phyloP scores from a whole-genome alignment of 2,329 filamentous ascomycete species.

The Aspergillus sp. region DNA sequence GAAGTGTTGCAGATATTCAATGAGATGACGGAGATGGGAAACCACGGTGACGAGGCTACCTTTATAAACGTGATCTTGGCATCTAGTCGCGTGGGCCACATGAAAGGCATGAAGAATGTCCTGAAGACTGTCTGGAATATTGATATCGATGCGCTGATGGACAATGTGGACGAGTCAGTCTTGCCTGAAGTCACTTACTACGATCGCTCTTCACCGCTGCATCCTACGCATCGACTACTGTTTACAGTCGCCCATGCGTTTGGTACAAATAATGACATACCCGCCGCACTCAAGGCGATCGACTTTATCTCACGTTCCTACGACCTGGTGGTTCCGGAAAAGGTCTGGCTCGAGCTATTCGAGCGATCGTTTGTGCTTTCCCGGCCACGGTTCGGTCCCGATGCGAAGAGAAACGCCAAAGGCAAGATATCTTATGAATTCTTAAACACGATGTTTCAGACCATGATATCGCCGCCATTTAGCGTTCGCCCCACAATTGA shows the following conservation, averaged over 20 bases:
- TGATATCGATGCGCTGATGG: conserved; percentile 40
- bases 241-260: conserved; percentile 64
- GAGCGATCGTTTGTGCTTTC: conserved; percentile 62
- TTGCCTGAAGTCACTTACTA: conserved; percentile 37
- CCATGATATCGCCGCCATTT: conserved; percentile 57
- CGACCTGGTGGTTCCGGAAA: conserved; percentile 50
- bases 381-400: conserved; percentile 32
- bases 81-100: conserved; percentile 49
- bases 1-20: conserved; percentile 40
- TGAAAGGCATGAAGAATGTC: conserved; percentile 42
- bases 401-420: conserved; percentile 17
- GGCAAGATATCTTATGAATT: conserved; percentile 38
- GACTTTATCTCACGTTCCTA: conserved; percentile 60
- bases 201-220: conserved; percentile 47
- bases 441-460: conserved; percentile 53
- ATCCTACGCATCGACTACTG: conserved; percentile 57
- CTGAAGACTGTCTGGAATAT: conserved; percentile 53
- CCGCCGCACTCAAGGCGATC: conserved; percentile 55
- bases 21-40: conserved; percentile 43
- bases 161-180: conserved; percentile 24
- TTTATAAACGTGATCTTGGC: conserved; percentile 52
- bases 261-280: conserved; percentile 61
- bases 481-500: conserved; percentile 53
- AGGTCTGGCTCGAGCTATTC: conserved; percentile 64
- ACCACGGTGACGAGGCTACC: conserved; percentile 47